A percentile compares a stretch with the other conserved stretches of the same genome.
Conservation (phyloP, 2,329 filamentous ascomycete species). For the Cryphonectria carpinicola region DNA sequence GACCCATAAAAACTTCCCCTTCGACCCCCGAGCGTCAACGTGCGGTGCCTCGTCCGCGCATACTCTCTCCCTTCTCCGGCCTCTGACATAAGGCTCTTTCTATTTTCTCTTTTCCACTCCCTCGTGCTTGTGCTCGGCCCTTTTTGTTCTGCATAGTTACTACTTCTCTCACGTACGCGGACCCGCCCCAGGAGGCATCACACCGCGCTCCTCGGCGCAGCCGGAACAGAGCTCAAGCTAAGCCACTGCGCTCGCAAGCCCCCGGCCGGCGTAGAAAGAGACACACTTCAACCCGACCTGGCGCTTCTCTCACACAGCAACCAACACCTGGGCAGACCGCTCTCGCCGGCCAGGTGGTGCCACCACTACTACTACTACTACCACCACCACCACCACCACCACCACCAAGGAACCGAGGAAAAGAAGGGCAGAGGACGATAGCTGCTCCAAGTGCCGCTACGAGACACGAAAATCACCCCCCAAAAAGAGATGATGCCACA, state of each 20-base stretch:
- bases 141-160: not conserved
- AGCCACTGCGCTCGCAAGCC: not conserved
- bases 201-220: not conserved
- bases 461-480: not conserved
- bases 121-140: too few relatives aligned
- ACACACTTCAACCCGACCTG: not conserved
- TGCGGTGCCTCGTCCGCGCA: not conserved
- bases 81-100: not conserved
- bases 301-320: too few relatives aligned
- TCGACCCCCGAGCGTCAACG: conserved; percentile 3
- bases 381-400: too few relatives aligned
- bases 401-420: not conserved
- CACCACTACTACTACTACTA: not conserved
- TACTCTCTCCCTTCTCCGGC: not conserved
- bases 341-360: not conserved
- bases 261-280: not conserved
- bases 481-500: conserved; percentile 22
- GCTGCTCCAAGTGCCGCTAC: too few relatives aligned
- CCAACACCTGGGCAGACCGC: not conserved
- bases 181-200: not conserved
- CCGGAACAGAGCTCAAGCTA: not conserved
- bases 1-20: conserved; percentile 1
- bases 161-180: not conserved
- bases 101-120: not conserved
- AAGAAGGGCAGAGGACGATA: not conserved